Evolutionary conservation across 352 stramenopile genomes (phyloP).

Genomic region (Achlya hypogyna): DNA sequence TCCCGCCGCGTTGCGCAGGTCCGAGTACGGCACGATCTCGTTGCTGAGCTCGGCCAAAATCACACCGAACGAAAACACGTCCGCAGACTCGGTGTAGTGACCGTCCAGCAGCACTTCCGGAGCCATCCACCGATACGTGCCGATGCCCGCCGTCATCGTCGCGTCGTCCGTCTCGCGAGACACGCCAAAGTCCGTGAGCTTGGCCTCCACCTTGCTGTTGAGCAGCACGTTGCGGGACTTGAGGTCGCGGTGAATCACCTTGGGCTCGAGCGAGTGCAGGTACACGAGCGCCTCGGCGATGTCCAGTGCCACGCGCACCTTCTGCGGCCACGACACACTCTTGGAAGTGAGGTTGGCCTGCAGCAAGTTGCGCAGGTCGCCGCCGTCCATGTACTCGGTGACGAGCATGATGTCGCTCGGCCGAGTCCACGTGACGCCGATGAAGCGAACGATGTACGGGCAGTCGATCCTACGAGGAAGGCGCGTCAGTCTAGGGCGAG

Average conservation of each 20-base stretch:
- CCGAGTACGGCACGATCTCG: too few species aligned
- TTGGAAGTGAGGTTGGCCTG: too few species aligned
- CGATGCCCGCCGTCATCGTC: too few species aligned
- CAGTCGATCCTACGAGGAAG: conserved; percentile 33
- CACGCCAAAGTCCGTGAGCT: too few species aligned
- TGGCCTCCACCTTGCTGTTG: too few species aligned
- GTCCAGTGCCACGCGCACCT: too few species aligned
- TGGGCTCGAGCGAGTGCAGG: conserved; percentile 53
- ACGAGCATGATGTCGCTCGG: conserved; percentile 35
- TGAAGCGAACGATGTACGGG: conserved; percentile 54
- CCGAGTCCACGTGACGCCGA: conserved; percentile 45
- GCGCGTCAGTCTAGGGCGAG: too few species aligned
- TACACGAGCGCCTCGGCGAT: conserved; percentile 52
- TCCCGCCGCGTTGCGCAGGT: background rate
- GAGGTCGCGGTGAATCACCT: too few species aligned
- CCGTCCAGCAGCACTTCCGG: conserved; percentile 5
- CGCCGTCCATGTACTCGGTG: conserved; percentile 35
- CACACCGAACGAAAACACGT: conserved; percentile 1
- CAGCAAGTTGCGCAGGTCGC: conserved; percentile 27
- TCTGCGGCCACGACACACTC: too few species aligned
- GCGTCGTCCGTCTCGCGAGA: too few species aligned
- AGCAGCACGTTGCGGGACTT: too few species aligned
- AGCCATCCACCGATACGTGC: too few species aligned
- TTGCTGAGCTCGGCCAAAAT: background rate
- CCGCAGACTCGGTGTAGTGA: conserved; percentile 3